Evolutionary conservation across 2,329 filamentous ascomycete species (phyloP).

Genomic region (Cercospora sp.): DNA sequence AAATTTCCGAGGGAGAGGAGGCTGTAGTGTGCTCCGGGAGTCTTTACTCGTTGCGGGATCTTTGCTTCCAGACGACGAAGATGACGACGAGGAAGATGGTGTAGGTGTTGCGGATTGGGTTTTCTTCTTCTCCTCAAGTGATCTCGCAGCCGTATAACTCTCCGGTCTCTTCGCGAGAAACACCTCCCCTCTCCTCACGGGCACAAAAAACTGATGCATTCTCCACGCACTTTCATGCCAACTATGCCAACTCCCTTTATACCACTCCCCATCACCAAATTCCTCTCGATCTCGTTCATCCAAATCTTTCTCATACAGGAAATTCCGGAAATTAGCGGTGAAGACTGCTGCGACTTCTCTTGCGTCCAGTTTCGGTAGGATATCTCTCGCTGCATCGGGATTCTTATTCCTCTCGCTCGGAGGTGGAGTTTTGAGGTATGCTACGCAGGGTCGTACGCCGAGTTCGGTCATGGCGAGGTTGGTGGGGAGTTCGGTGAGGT

Average conservation of each 20-base stretch:
- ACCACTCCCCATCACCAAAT: conserved; percentile 65
- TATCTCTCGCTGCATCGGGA: conserved; percentile 50
- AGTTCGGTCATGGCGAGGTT: conserved; percentile 55
- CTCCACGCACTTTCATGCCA: conserved; percentile 79
- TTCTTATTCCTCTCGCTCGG: conserved; percentile 63
- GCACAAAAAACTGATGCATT: conserved; percentile 92
- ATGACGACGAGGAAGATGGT: background rate
- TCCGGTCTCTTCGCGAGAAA: conserved; percentile 35
- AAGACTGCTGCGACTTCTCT: conserved; percentile 94
- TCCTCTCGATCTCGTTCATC: conserved; percentile 38
- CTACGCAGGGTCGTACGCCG: conserved; percentile 53
- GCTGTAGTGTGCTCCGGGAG: conserved; percentile 28
- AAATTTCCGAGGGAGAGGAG: conserved; percentile 34
- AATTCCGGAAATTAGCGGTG: conserved; percentile 83
- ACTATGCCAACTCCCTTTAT: conserved; percentile 76
- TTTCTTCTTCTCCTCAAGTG: conserved; percentile 18
- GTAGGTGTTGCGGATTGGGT: background rate
- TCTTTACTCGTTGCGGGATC: conserved; percentile 18
- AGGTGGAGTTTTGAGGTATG: conserved; percentile 56
- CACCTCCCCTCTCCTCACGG: conserved; percentile 69
- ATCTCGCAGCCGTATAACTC: conserved; percentile 27
- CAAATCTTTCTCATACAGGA: conserved; percentile 65
- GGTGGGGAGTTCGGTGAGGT: conserved; percentile 76
- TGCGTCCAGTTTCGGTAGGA: conserved; percentile 71
- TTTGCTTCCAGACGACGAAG: background rate